These are phyloP conservation scores for Fusarium newnesense DNA, from an alignment of 2,329 filamentous ascomycete genomes.

Conservation along the genomic window DNA sequence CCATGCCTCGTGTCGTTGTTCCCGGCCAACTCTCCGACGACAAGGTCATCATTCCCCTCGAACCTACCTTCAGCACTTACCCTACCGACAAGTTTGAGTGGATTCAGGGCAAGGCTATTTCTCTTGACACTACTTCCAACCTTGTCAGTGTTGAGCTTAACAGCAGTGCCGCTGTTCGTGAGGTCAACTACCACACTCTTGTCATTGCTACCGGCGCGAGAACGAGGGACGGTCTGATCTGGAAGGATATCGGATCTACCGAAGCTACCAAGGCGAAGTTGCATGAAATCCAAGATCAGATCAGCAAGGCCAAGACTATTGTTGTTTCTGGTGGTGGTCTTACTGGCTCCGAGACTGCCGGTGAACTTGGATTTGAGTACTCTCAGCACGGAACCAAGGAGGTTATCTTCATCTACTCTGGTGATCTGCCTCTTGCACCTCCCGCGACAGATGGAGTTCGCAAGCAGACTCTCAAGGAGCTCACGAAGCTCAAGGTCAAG, in stretches of 20 bases:
- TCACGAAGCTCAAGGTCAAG: conserved; percentile 57
- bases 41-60: conserved; percentile 48
- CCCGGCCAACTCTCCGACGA: conserved; percentile 58
- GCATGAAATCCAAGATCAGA: conserved; percentile 48
- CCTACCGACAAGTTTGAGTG: conserved; percentile 61
- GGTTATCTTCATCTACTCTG: conserved; percentile 55
- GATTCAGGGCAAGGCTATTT: conserved; percentile 59
- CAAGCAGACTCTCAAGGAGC: conserved; percentile 50
- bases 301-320: conserved; percentile 58
- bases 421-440: conserved; percentile 52
- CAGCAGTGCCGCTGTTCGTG: conserved; percentile 45
- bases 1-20: conserved; percentile 59
- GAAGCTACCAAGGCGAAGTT: conserved; percentile 55
- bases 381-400: conserved; percentile 56
- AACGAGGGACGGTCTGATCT: conserved; percentile 57
- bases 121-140: conserved; percentile 55
- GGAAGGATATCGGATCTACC: conserved; percentile 58
- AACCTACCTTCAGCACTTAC: conserved; percentile 61
- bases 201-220: conserved; percentile 65
- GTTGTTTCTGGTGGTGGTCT: conserved; percentile 63
- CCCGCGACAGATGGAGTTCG: conserved; percentile 51
- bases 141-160: conserved; percentile 54
- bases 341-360: conserved; percentile 62
- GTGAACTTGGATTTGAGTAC: conserved; percentile 62
- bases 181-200: conserved; percentile 61